These are phyloP conservation scores for Dittrichia graveolens DNA, from an alignment of 129 eudicot genomes.

Conservation along the genomic window DNA sequence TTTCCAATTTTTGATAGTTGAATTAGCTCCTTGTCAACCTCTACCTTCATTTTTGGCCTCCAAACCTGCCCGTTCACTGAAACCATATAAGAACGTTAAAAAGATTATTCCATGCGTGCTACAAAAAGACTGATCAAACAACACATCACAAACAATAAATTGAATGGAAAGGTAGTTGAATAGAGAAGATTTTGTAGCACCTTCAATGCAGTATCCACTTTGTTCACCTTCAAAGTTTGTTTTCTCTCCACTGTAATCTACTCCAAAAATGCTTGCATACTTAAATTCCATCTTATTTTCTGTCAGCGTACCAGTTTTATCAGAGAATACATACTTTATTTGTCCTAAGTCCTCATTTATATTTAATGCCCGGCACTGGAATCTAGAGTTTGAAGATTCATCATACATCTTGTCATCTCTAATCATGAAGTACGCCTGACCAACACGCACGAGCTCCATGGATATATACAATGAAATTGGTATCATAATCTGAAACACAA, in stretches of 20 bases:
- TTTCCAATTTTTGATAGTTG: slow-evolving; percentile 44
- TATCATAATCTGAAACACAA: slow-evolving; percentile 94
- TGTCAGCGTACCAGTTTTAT: slow-evolving; percentile 93
- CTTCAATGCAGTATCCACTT: slow-evolving; percentile 57
- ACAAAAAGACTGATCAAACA: not conserved
- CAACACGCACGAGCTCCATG: slow-evolving; percentile 98
- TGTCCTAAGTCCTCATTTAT: slow-evolving; percentile 98
- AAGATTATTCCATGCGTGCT: slow-evolving; percentile 13
- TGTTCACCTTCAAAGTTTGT: slow-evolving; percentile 40
- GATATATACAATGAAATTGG: slow-evolving; percentile 96
- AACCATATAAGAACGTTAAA: slow-evolving; percentile 25
- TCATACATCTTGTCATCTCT: slow-evolving; percentile 70
- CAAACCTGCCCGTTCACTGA: slow-evolving; percentile 69
- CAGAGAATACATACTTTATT: slow-evolving; percentile 90
- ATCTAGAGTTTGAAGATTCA: slow-evolving; percentile 61
- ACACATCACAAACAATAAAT: slow-evolving; percentile 1
- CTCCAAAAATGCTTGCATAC: slow-evolving; percentile 84
- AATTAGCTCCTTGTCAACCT: slow-evolving; percentile 69
- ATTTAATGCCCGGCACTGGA: slow-evolving; percentile 92
- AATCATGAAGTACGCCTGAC: slow-evolving; percentile 98
- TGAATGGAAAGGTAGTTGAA: not conserved
- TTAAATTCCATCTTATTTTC: slow-evolving; percentile 99
- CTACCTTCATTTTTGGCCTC: slow-evolving; percentile 85
- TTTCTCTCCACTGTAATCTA: slow-evolving; percentile 60
- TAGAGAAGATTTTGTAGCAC: slow-evolving; percentile 39